Percentiles rank a stretch among this genome's conserved stretches.
Evolutionary conservation across 441 rosid species (phyloP).

Genomic region (Pelargonium fulgidum): DNA sequence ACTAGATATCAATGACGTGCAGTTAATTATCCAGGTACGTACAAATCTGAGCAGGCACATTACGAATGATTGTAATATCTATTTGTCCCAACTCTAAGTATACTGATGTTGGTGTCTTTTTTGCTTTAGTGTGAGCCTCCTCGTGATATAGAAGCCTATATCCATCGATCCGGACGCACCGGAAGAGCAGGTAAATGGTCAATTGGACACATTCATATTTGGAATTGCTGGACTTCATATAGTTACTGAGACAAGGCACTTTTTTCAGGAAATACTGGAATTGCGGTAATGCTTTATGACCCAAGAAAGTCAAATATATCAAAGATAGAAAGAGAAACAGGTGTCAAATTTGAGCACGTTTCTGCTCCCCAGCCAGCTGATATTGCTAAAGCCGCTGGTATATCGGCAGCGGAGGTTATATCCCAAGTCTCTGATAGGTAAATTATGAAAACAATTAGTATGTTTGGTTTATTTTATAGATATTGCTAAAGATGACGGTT

Average conservation of each 20-base stretch:
- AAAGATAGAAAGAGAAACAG: slow-evolving; percentile 75
- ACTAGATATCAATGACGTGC: not conserved
- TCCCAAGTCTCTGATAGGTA: slow-evolving; percentile 79
- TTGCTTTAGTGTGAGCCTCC: slow-evolving; percentile 83
- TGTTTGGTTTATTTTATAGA: not conserved
- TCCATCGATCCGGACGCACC: slow-evolving; percentile 93
- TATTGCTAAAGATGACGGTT: no score
- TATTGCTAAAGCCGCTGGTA: slow-evolving; percentile 66
- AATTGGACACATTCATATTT: no score
- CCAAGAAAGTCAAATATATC: slow-evolving; percentile 62
- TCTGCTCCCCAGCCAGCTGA: slow-evolving; percentile 75
- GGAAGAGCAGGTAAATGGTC: slow-evolving; percentile 74
- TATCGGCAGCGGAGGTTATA: slow-evolving; percentile 62
- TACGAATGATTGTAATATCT: no score
- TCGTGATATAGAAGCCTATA: slow-evolving; percentile 91
- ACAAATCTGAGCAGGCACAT: no score
- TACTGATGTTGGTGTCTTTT: slow-evolving; percentile 12
- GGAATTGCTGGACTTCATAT: slow-evolving; percentile 4
- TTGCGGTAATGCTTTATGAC: slow-evolving; percentile 88
- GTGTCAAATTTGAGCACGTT: slow-evolving; percentile 74
- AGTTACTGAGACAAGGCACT: slow-evolving; percentile 19
- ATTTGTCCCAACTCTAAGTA: not conserved
- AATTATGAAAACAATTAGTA: no score
- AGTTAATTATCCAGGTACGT: slow-evolving; percentile 1
- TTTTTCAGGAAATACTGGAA: slow-evolving; percentile 69